Evolutionary conservation across 805 yeast species (phyloP).

Genomic region (Maudiozyma saulgeensis): DNA sequence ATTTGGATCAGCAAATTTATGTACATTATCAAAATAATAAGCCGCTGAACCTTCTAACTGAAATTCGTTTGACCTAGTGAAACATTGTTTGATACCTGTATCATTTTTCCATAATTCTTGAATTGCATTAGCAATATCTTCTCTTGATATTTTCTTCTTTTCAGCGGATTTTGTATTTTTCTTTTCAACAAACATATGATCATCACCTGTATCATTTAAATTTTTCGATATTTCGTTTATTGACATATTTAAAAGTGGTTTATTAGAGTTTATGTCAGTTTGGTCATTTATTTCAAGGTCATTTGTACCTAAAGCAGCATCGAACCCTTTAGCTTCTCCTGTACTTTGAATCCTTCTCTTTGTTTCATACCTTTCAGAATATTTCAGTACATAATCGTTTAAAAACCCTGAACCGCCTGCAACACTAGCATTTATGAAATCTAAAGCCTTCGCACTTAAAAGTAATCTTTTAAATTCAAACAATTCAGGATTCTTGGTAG

Average conservation of each 20-base stretch:
- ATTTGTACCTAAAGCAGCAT: slow-evolving; percentile 7
- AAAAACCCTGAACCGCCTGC: slow-evolving; percentile 61
- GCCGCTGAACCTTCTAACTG: slow-evolving; percentile 78
- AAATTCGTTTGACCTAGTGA: slow-evolving; percentile 57
- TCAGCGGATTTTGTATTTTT: slow-evolving; percentile 3
- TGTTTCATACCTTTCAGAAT: slow-evolving; percentile 44
- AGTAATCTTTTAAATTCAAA: slow-evolving; percentile 40
- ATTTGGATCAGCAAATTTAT: slow-evolving; percentile 49
- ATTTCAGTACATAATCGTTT: slow-evolving; percentile 54
- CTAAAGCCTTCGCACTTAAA: slow-evolving; percentile 48
- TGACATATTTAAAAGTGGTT: not conserved
- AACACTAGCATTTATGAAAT: slow-evolving; percentile 50
- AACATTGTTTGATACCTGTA: slow-evolving; percentile 53
- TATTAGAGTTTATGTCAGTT: not conserved
- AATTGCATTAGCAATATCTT: slow-evolving; percentile 66
- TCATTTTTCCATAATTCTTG: slow-evolving; percentile 60
- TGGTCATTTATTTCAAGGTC: not conserved
- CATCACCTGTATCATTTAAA: slow-evolving; percentile 19
- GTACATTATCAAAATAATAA: slow-evolving; percentile 70
- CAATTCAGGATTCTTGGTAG: slow-evolving; percentile 34
- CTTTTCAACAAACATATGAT: slow-evolving; percentile 17
- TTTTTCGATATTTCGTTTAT: slow-evolving; percentile 19
- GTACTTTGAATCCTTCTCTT: slow-evolving; percentile 46
- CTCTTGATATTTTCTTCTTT: slow-evolving; percentile 25
- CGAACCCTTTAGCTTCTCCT: slow-evolving; percentile 36